phyloP scores from a whole-genome alignment of 495 filamentous ascomycete species.

The Xylaria nigripes region DNA sequence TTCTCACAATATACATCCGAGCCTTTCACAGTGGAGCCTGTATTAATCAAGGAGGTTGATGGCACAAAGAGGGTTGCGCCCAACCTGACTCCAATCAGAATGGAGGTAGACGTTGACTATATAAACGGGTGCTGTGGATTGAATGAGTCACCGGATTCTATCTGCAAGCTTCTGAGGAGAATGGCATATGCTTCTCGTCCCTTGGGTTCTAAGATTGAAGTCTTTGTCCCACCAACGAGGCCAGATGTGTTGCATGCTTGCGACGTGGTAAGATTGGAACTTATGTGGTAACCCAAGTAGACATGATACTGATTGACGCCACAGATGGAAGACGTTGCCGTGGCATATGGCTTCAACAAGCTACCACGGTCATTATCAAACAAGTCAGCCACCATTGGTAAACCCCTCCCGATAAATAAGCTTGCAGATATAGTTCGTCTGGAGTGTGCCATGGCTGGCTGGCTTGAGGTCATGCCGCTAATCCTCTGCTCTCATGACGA shows the following conservation, averaged over 20 bases:
- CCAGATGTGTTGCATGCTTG: conserved; percentile 94
- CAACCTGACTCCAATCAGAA: conserved; percentile 63
- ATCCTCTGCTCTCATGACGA: conserved; percentile 98
- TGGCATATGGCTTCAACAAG: conserved; percentile 93
- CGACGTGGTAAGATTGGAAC: conserved; percentile 51
- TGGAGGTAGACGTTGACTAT: conserved; percentile 80
- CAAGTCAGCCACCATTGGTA: conserved; percentile 62
- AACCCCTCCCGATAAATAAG: conserved; percentile 87
- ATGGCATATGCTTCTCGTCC: conserved; percentile 80
- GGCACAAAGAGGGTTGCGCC: conserved; percentile 69
- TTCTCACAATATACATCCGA: conserved; percentile 88
- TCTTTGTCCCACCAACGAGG: conserved; percentile 77
- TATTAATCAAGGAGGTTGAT: conserved; percentile 87
- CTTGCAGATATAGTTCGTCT: conserved; percentile 83
- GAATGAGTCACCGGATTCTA: conserved; percentile 56
- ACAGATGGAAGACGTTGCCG: conserved; percentile 88
- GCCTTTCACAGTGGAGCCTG: conserved; percentile 85
- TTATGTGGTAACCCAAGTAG: not conserved
- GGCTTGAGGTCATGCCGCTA: conserved; percentile 92
- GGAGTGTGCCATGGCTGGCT: conserved; percentile 90
- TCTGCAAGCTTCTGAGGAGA: conserved; percentile 67
- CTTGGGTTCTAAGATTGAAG: conserved; percentile 54
- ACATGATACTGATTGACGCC: conserved; percentile 7
- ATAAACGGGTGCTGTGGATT: conserved; percentile 88
- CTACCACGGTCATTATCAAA: conserved; percentile 77